These are phyloP conservation scores for Elsinoe fawcettii DNA, from an alignment of 2,329 filamentous ascomycete genomes.

Conservation along the genomic window DNA sequence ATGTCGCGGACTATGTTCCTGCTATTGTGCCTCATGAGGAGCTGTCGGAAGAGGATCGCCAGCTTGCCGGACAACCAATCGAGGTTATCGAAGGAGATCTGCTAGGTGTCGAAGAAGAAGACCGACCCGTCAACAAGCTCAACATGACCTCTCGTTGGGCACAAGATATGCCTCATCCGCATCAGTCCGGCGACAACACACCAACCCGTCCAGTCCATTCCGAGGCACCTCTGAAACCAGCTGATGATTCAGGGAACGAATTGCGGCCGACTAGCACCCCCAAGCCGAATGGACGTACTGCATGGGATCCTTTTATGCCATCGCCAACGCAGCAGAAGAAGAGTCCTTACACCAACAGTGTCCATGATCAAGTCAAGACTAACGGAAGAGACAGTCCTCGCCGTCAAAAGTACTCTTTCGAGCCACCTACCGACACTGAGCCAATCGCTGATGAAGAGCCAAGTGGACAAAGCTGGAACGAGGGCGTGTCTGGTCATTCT, in stretches of 20 bases:
- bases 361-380: not conserved
- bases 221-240: not conserved
- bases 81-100: slow-evolving; percentile 10
- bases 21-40: slow-evolving; percentile 8
- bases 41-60: slow-evolving; percentile 9
- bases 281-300: not conserved
- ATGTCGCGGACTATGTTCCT: slow-evolving; percentile 14
- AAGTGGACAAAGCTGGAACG: not conserved
- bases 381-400: not conserved
- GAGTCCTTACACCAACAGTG: not conserved
- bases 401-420: not conserved
- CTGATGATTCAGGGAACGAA: not conserved
- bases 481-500: not conserved
- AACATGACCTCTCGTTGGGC: slow-evolving; percentile 12
- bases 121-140: not conserved
- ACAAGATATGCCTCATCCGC: slow-evolving; percentile 4
- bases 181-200: slow-evolving; percentile 5
- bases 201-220: not conserved
- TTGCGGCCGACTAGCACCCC: not conserved
- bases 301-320: slow-evolving; percentile 10
- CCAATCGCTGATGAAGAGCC: not conserved
- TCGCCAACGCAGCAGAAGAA: slow-evolving; percentile 3
- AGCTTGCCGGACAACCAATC: slow-evolving; percentile 8
- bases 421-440: not conserved
- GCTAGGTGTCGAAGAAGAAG: slow-evolving; percentile 3